Evolutionary conservation across 2,329 filamentous ascomycete species (phyloP), one percentile per base, ranked within the genome.

Genomic region (Orbilia javanica): DNA sequence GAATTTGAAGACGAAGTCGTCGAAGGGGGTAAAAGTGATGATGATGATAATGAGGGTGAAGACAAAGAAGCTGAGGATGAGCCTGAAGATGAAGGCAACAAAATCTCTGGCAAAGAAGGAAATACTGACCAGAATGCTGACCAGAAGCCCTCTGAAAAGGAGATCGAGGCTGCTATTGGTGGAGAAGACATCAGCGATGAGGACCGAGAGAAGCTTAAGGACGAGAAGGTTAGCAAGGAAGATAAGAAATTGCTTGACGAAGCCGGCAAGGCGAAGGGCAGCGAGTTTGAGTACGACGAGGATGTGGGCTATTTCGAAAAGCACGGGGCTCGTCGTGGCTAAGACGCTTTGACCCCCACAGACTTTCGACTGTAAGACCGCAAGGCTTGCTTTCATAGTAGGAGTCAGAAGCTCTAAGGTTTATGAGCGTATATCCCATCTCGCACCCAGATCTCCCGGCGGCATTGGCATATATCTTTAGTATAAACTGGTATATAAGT

Each of bases 121-220:
- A 7, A 34, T n/a, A 18, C 57, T 46, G 25, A 20, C 15, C 5
- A 63, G 20, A 7, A 34, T n/a, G 31, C 57, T 46, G 25, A 20
- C 15, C 5, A 63, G 20, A 46, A 0, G 20, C 57, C 57, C 3
- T 44, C 57, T 10, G 18, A 44, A 0, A 20, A 42, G 20, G 20
- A 63, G 22, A 36, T 63, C 7, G 39, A 63, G 8, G 57, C 57
- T 1, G 57, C 57, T 44, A 27, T 63, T 22, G 57, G 57, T 18
- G 57, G 57, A 44, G 57, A 63, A 63, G 34, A 42, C 3, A 22
- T 63, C 18, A 34, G 39, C 20, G 57, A 44, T 0, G 34, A 42
- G 18, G 57, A 42, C 1, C 1, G 8, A 1, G 39, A 63, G 8
- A 31, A n/a, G n/a, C 57, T 63, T 6, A 63, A 63, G 39, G 18